A percentile compares a stretch with the other conserved stretches of the same genome.
These are phyloP conservation scores for Sclerotinia trifoliorum DNA, from an alignment of 2,329 filamentous ascomycete species.

Conservation along the genomic window DNA sequence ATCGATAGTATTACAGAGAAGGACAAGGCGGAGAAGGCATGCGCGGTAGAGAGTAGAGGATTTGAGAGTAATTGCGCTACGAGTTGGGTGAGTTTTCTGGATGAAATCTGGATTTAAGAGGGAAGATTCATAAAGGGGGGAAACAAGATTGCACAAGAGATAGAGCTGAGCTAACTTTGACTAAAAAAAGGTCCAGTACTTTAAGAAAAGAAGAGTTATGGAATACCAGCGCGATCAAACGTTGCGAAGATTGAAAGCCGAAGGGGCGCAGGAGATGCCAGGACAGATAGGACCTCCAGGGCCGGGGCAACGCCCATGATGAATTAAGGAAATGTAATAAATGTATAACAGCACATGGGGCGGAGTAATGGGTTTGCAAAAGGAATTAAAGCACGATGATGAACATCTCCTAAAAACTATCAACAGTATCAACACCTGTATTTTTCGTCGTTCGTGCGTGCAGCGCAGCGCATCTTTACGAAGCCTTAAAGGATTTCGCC, in stretches of 20 bases:
- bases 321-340: not conserved
- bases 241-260: conserved; percentile 69
- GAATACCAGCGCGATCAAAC: conserved; percentile 83
- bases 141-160: conserved; percentile 24
- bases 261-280: conserved; percentile 65
- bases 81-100: conserved; percentile 72
- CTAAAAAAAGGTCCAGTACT: conserved; percentile 78
- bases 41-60: conserved; percentile 56
- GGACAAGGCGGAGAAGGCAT: conserved; percentile 55
- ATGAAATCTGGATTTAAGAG: not conserved
- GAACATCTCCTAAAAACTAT: not conserved
- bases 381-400: not conserved
- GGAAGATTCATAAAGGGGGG: not conserved
- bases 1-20: conserved; percentile 67
- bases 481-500: not conserved
- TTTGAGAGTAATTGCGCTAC: conserved; percentile 85
- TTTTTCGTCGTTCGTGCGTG: not conserved
- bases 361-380: not conserved
- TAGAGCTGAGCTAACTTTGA: conserved; percentile 4
- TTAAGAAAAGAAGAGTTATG: conserved; percentile 93
- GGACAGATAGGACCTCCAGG: conserved; percentile 31
- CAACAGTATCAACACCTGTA: not conserved
- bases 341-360: conserved; percentile 15
- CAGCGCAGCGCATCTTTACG: not conserved
- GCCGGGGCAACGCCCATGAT: conserved; percentile 23